Base-by-base conservation (phyloP, 2,329 filamentous ascomycete species). In the Dactylonectria macrodidyma region DNA sequence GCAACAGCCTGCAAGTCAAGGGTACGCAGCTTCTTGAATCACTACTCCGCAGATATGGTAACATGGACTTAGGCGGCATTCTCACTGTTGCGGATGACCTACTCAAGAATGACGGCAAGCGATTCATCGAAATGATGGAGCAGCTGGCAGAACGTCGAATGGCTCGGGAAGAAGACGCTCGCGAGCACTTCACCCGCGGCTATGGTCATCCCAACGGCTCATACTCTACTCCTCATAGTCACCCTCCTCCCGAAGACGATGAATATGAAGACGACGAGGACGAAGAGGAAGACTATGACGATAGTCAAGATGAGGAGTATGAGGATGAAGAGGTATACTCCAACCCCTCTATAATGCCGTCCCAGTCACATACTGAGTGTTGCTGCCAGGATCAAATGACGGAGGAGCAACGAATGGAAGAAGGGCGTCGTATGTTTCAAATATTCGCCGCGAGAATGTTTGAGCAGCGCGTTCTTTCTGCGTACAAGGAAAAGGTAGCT, bases 111-210 rank as follows among this genome's bases (percentile, higher is more conserved):
- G 96, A 99, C 82, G 96, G 96, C 77, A 97, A 97, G 83, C 97
- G 97, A 79, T 99, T 99, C 84, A 99, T 99, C 82, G 96, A 99
- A 81, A 99, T 99, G 96, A 99, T 99, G 96, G 96, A 99, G 82
- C 95, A 98, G 84, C 89, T 99, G 76, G 96, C 96, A 44, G 96
- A 99, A 84, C 93, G 95, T 76, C 91, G 96, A 76, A 98, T 99
- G 95, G 94, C 95, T 78, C 92, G 96, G 75, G 95, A 98, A 84
- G 95, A 96, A 83, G 95, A 98, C 79, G 93, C 94, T 46, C 75
- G 81, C 70, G 86, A 89, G 73, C 86, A 89, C 74, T 86, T 91
- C 78, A 86, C 91, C 63, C 87, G 89, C 70, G 86, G 87, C 78
- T 89, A 87, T 68, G 82, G 82, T 72, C 87, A 89, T 77, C 81